A percentile compares a stretch with the other conserved stretches of the same genome.
phyloP scores from a whole-genome alignment of 2,329 filamentous ascomycete species.

The Aspergillus aculeatus region DNA sequence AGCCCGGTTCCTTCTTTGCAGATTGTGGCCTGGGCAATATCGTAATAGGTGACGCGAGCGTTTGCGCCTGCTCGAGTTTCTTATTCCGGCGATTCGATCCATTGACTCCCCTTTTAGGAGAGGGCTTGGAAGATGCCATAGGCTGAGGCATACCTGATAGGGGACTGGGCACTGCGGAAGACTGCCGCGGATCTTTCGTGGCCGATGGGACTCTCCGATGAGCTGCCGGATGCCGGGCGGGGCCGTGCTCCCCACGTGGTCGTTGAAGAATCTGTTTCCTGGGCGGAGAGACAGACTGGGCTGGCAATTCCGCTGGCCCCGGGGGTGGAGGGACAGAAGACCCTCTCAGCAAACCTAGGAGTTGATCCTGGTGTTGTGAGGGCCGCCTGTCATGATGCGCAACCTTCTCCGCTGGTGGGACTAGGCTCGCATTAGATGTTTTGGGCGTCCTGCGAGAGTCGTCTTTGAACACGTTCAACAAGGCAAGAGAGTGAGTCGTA shows the following conservation, averaged over 20 bases:
- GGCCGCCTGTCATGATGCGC: constrained; percentile 21
- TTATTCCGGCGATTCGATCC: constrained; percentile 23
- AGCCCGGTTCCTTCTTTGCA: constrained; percentile 27
- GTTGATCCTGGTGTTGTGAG: constrained; percentile 40
- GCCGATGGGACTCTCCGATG: constrained; percentile 16
- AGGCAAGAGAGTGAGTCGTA: constrained; percentile 56
- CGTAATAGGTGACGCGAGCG: constrained; percentile 35
- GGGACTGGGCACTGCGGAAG: constrained; percentile 43
- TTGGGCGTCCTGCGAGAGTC: constrained; percentile 29
- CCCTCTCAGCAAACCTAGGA: constrained; percentile 36
- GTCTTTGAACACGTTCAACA: constrained; percentile 59
- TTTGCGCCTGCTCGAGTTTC: constrained; percentile 22
- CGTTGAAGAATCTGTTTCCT: constrained; percentile 37
- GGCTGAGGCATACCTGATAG: constrained; percentile 40
- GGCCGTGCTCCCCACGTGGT: constrained; percentile 17
- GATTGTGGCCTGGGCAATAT: constrained; percentile 38
- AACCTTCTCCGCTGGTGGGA: constrained; percentile 16
- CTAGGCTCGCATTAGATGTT: constrained; percentile 18
- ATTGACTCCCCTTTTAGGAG: constrained; percentile 25
- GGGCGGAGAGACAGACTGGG: constrained; percentile 39
- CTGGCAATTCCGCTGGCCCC: constrained; percentile 48
- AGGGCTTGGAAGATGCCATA: constrained; percentile 31
- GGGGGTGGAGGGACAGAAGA: constrained; percentile 21
- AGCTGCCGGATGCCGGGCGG: constrained; percentile 16
- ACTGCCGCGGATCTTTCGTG: constrained; percentile 25